Evolutionary conservation across 441 rosid genomes (phyloP).

Genomic region (Kokia cookei): DNA sequence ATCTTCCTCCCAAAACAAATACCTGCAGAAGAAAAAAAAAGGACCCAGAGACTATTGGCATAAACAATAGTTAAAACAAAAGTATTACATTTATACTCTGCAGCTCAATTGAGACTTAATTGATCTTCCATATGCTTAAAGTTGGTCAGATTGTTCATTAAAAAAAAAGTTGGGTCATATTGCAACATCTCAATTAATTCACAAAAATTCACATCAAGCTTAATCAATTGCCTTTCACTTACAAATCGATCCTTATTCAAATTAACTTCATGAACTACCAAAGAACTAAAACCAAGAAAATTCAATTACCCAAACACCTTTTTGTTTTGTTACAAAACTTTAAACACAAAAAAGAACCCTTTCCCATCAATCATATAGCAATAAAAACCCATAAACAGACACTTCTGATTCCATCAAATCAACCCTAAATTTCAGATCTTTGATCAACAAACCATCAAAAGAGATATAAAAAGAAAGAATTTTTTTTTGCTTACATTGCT

Average conservation of each 20-base stretch:
- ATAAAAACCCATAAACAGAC: background rate
- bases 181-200: background rate
- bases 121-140: background rate
- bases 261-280: background rate
- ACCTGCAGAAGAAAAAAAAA: constrained; percentile 36
- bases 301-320: background rate
- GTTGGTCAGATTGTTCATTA: background rate
- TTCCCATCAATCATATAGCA: background rate
- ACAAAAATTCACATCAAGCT: background rate
- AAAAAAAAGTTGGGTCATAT: background rate
- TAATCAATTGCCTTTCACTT: background rate
- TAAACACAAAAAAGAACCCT: background rate
- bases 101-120: background rate
- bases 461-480: background rate
- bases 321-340: background rate
- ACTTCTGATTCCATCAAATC: background rate
- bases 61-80: background rate
- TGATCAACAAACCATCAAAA: background rate
- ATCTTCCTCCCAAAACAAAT: constrained; percentile 72
- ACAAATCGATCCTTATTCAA: background rate
- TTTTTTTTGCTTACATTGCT: constrained; percentile 53
- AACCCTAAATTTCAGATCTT: constrained; percentile 24
- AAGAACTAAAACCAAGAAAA: background rate
- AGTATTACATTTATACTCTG: background rate
- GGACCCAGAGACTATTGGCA: constrained; percentile 2